Percentiles rank a stretch among this genome's conserved stretches.
Evolutionary conservation across 1,284 basidiomycete species (phyloP).

Genomic region (Trametes hirsuta): DNA sequence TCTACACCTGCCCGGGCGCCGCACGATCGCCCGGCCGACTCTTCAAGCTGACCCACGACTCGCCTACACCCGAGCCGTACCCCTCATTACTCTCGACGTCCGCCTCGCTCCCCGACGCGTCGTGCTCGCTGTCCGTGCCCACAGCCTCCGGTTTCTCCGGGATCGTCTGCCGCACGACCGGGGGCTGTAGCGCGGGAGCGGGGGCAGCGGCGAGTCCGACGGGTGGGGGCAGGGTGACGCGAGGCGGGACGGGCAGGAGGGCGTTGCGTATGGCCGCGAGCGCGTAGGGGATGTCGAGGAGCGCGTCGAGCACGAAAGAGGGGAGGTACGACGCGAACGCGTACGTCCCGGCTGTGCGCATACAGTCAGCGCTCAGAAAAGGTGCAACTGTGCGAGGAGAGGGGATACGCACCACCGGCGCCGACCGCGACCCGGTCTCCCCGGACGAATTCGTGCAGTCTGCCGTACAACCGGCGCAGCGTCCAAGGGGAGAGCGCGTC

Average conservation of each 20-base stretch:
- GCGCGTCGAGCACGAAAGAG: slow-evolving; percentile 60
- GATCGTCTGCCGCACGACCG: slow-evolving; percentile 7
- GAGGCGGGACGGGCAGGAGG: slow-evolving; percentile 54
- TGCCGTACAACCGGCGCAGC: slow-evolving; percentile 47
- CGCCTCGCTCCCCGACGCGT: slow-evolving; percentile 55
- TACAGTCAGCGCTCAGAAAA: background rate
- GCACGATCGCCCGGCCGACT: slow-evolving; percentile 7
- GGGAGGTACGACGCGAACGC: slow-evolving; percentile 69
- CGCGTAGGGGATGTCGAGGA: slow-evolving; percentile 68
- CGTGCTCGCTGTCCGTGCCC: slow-evolving; percentile 37
- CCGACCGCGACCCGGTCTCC: slow-evolving; percentile 72
- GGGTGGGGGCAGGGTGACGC: slow-evolving; percentile 26
- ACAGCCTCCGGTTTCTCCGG: slow-evolving; percentile 8
- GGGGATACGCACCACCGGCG: slow-evolving; percentile 62
- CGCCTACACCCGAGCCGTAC: slow-evolving; percentile 46
- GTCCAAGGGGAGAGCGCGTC: slow-evolving; percentile 42
- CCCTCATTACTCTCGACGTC: slow-evolving; percentile 67
- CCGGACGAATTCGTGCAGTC: slow-evolving; percentile 52
- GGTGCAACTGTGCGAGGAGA: background rate
- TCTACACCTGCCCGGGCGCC: background rate
- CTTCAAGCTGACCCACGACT: slow-evolving; percentile 70
- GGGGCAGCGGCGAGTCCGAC: slow-evolving; percentile 7
- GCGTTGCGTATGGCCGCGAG: slow-evolving; percentile 64
- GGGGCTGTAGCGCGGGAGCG: slow-evolving; percentile 10
- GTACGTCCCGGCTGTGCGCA: slow-evolving; percentile 61